Base-by-base conservation (phyloP, 257 asterid species). In the Solanum pimpinellifolium region DNA sequence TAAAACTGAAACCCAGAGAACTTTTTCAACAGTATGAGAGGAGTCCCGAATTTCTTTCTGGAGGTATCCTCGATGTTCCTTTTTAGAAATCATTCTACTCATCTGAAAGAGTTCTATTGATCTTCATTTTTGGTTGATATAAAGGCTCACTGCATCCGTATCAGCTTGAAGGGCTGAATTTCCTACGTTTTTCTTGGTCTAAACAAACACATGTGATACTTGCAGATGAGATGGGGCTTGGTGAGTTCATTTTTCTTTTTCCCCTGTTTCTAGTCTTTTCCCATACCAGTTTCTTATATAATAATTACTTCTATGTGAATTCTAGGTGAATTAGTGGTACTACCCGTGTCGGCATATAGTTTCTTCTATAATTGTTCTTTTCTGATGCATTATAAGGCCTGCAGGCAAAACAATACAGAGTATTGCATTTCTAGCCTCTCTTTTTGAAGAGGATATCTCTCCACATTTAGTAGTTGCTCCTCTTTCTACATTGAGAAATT, bases 171-270 rank as follows among this genome's bases (percentile, higher is more conserved):
- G 99, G 99, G 90, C 90, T 97, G 93, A 97, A 97, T 90, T 97
- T 95, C 93, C 90, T 97, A 88, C 98, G 98, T 35, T 97, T 94
- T 94, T 89, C 99, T 85, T 97, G 99, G 99, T 92, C 94, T 88
- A 95, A 97, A 91, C 98, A 94, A 83, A 97, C 98, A 3, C 98
- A 97, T 89, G 98, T 95, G 83, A 95, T 97, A 91, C 98, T 97
- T 88, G 99, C 99, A 16, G 99, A 97, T 92, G 99, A 97, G 92
- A 97, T 97, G 99, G 99, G 99, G 65, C 99, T 97, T 89, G 99
- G 99, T 97, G 93, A 83, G 95, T 86, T 89, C 31, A 35, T 78
- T 83, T 72, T 31, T 84, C 59, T 84, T 25, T 81, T 88, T 59
- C 72, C 56, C 23, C 52, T 78, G 89, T 49, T 49, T 35, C 37